Evolutionary conservation across 176 grass and related monocot species (phyloP).

Genomic region (Microstegium vimineum): DNA sequence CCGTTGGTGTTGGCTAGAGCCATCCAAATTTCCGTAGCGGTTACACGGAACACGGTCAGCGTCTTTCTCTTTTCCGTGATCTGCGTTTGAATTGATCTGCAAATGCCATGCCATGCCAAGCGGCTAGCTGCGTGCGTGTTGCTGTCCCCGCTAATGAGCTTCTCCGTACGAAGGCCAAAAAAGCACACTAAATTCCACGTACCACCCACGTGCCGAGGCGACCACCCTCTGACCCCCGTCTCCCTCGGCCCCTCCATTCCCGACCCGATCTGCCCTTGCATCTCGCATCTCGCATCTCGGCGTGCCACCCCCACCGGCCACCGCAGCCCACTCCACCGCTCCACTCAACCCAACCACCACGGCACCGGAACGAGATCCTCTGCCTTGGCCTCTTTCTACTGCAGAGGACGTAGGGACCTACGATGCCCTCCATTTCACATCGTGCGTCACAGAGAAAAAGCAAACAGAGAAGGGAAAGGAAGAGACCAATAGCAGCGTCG

Average conservation of each 20-base stretch:
- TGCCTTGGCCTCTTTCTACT: too few species aligned
- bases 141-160: not conserved
- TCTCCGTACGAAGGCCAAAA: not conserved
- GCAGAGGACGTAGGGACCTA: too few species aligned
- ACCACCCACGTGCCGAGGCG: slow-evolving; percentile 41
- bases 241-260: not conserved
- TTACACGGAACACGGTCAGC: not conserved
- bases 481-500: too few species aligned
- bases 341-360: slow-evolving; percentile 37
- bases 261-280: not conserved
- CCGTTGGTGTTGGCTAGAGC: not conserved
- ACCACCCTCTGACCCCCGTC: slow-evolving; percentile 13
- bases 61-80: not conserved
- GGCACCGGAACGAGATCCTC: too few species aligned
- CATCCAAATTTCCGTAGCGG: not conserved
- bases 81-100: slow-evolving; percentile 10
- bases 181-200: slow-evolving; percentile 13
- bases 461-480: too few species aligned
- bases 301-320: not conserved
- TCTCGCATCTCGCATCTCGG: not conserved
- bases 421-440: too few species aligned
- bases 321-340: not conserved
- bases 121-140: not conserved
- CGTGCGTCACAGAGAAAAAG: too few species aligned
- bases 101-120: not conserved